Evolutionary conservation across 2,329 filamentous ascomycete genomes (phyloP).

Genomic region (Diaporthe amygdali): DNA sequence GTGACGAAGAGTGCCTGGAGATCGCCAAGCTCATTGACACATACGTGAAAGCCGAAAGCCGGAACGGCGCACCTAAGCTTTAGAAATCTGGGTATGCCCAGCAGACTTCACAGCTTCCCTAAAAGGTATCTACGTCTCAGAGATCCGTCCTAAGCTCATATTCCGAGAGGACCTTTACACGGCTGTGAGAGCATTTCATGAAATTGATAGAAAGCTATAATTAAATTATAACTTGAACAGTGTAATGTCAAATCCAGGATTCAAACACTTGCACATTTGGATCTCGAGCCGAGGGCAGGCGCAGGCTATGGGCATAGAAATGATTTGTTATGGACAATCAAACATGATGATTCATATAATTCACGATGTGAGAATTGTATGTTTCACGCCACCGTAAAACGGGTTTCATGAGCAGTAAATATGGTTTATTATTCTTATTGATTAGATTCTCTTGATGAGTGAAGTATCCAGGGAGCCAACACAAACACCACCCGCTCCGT

Average conservation of each 20-base stretch:
- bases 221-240: background rate
- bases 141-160: background rate
- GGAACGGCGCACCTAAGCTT: background rate
- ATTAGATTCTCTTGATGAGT: background rate
- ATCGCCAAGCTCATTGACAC: slow-evolving; percentile 24
- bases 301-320: no score
- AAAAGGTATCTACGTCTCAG: background rate
- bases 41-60: background rate
- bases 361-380: background rate
- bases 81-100: background rate
- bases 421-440: background rate
- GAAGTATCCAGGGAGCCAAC: background rate
- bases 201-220: background rate
- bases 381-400: background rate
- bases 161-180: background rate
- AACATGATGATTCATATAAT: background rate
- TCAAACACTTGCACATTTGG: background rate
- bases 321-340: no score
- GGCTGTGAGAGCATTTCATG: background rate
- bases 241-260: no score
- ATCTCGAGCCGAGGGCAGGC: background rate
- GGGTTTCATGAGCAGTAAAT: background rate
- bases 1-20: slow-evolving; percentile 27
- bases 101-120: background rate
- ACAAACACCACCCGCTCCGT: background rate